These are phyloP conservation scores for Trametes versicolor DNA, from an alignment of 1,284 basidiomycete species.

Conservation along the genomic window DNA sequence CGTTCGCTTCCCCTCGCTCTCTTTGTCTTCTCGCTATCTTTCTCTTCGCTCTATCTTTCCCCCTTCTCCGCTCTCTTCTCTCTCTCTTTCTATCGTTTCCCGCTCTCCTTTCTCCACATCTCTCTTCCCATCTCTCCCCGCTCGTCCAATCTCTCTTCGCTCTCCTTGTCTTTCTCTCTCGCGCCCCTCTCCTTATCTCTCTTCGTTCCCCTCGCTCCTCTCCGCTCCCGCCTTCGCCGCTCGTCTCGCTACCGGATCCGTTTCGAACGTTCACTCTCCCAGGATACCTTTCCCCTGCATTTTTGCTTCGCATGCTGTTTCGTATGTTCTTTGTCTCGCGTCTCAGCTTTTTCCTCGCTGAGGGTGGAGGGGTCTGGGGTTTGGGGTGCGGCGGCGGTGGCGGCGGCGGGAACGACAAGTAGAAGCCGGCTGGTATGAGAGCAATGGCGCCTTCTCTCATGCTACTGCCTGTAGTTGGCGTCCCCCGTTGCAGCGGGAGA, in stretches of 20 bases:
- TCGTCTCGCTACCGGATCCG: no score
- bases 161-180: no score
- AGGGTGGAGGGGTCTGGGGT: not conserved
- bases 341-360: not conserved
- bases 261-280: no score
- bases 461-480: not conserved
- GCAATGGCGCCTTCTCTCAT: constrained; percentile 13
- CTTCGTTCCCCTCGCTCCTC: no score
- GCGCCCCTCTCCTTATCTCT: no score
- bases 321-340: not conserved
- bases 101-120: not conserved
- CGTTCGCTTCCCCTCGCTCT: not conserved
- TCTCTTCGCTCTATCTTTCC: not conserved
- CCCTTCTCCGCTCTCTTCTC: not conserved
- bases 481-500: constrained; percentile 20
- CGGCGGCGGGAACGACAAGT: not conserved
- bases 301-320: no score
- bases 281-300: no score
- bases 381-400: not conserved
- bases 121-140: no score
- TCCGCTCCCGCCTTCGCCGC: no score
- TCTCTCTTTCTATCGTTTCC: not conserved
- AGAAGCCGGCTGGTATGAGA: constrained; percentile 1
- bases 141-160: no score
- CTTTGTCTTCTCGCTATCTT: not conserved